phyloP scores from a whole-genome alignment of 129 eudicot genomes.

The Rutidosis leptorrhynchoides region DNA sequence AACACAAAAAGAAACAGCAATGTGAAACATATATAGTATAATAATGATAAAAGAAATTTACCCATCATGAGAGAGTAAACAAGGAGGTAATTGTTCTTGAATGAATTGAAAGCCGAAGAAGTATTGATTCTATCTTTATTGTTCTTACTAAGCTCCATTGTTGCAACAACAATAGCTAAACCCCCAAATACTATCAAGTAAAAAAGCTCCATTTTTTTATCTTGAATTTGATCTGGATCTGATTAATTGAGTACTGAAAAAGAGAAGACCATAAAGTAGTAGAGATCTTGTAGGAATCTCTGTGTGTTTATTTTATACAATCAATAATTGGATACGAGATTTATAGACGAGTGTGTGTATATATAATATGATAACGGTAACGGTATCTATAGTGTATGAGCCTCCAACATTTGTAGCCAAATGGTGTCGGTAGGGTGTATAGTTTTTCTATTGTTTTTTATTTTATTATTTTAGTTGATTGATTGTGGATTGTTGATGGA shows the following conservation, averaged over 20 bases:
- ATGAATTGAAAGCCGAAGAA: slow-evolving; percentile 73
- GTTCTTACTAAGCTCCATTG: slow-evolving; percentile 72
- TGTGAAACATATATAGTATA: background rate
- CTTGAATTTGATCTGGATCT: slow-evolving; percentile 23
- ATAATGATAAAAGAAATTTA: slow-evolving; percentile 12
- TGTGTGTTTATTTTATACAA: background rate
- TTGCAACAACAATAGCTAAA: slow-evolving; percentile 62
- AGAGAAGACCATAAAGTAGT: slow-evolving; percentile 21
- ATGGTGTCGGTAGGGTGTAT: slow-evolving; percentile 33
- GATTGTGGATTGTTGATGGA: too few relatives aligned
- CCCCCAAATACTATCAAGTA: slow-evolving; percentile 78
- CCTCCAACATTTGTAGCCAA: slow-evolving; percentile 11
- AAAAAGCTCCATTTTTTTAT: slow-evolving; percentile 70
- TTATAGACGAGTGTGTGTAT: slow-evolving; percentile 3
- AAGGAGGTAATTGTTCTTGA: slow-evolving; percentile 90
- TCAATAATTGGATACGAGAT: background rate
- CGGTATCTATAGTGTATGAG: slow-evolving; percentile 17
- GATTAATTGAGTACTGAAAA: slow-evolving; percentile 24
- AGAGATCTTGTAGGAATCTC: slow-evolving; percentile 8
- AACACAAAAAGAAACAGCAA: slow-evolving; percentile 1
- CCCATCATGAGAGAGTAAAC: slow-evolving; percentile 99
- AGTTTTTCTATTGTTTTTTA: background rate
- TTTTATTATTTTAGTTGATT: too few relatives aligned
- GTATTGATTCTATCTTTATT: slow-evolving; percentile 95
- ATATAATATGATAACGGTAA: slow-evolving; percentile 17